These are phyloP conservation scores for Xylaria scruposa DNA, from an alignment of 495 filamentous ascomycete species.

Conservation along the genomic window DNA sequence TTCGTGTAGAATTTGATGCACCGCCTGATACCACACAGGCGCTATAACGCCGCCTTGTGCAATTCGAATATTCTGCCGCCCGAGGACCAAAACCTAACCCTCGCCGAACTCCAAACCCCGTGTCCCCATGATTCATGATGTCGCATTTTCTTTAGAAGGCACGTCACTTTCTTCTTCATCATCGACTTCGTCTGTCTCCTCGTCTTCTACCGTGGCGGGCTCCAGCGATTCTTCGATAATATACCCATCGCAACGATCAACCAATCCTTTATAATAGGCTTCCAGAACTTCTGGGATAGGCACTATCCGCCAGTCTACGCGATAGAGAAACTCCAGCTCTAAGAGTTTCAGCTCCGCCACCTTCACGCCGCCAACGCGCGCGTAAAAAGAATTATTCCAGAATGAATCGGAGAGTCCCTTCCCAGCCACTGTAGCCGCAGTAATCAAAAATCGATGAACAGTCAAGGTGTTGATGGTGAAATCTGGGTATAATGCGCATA, in stretches of 20 bases:
- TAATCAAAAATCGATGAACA: conserved; percentile 95
- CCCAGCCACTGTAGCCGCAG: conserved; percentile 91
- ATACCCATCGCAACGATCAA: conserved; percentile 62
- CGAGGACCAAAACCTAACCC: neutral
- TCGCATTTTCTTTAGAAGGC: conserved; percentile 9
- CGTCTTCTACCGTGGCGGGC: conserved; percentile 25
- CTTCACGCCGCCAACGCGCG: conserved; percentile 89
- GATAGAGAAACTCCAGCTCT: conserved; percentile 91
- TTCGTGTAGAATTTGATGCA: neutral
- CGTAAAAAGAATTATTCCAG: conserved; percentile 97
- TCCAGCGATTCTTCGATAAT: conserved; percentile 46
- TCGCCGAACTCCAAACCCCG: conserved; percentile 13
- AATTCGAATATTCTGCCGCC: neutral
- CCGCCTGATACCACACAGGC: neutral
- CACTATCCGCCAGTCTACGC: conserved; percentile 95
- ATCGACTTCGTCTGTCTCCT: conserved; percentile 31
- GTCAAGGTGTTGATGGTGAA: conserved; percentile 96
- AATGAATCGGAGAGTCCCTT: conserved; percentile 97
- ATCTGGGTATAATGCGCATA: conserved; percentile 87
- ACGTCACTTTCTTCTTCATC: conserved; percentile 29
- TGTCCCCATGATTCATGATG: conserved; percentile 12
- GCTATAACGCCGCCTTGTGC: neutral
- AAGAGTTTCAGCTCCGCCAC: conserved; percentile 86
- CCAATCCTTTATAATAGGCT: conserved; percentile 89
- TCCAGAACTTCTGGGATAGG: conserved; percentile 90